These are phyloP conservation scores for Macrolepiota albuminosa DNA, from an alignment of 768 basidiomycete genomes.

Conservation along the genomic window DNA sequence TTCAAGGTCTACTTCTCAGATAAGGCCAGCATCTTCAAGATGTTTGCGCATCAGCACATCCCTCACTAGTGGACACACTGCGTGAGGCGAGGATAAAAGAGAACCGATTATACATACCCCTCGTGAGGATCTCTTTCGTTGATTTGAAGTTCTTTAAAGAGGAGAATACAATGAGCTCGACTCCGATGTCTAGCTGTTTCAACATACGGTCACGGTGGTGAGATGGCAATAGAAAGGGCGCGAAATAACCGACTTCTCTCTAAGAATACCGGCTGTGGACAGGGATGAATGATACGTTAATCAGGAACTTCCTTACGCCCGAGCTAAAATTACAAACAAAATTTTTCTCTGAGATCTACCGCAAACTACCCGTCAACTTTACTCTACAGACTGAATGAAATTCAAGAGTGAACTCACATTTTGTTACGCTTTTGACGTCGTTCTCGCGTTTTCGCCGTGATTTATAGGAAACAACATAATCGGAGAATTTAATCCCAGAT, in stretches of 20 bases:
- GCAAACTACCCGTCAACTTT: neutral
- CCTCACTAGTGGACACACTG: slow-evolving; percentile 29
- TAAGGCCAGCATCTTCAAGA: slow-evolving; percentile 34
- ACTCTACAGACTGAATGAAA: neutral
- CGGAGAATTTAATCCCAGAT: slow-evolving; percentile 57
- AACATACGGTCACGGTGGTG: slow-evolving; percentile 59
- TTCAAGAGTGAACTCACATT: slow-evolving; percentile 43
- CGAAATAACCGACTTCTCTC: slow-evolving; percentile 36
- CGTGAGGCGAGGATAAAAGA: neutral
- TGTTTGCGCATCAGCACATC: slow-evolving; percentile 43
- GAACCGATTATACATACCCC: slow-evolving; percentile 26
- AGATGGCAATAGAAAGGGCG: slow-evolving; percentile 63
- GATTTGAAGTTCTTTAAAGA: slow-evolving; percentile 47
- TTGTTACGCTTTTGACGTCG: slow-evolving; percentile 61
- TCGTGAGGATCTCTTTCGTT: slow-evolving; percentile 47
- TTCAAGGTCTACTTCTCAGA: slow-evolving; percentile 10
- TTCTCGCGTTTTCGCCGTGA: slow-evolving; percentile 46
- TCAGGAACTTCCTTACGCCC: neutral
- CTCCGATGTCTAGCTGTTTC: neutral
- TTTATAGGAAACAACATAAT: slow-evolving; percentile 70
- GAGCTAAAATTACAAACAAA: slow-evolving; percentile 28
- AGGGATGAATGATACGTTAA: neutral
- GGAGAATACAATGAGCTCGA: neutral
- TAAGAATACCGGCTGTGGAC: slow-evolving; percentile 33
- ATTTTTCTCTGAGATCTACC: slow-evolving; percentile 40